phyloP scores from a whole-genome alignment of 345 rosid genomes.

The Sisymbrium irio region DNA sequence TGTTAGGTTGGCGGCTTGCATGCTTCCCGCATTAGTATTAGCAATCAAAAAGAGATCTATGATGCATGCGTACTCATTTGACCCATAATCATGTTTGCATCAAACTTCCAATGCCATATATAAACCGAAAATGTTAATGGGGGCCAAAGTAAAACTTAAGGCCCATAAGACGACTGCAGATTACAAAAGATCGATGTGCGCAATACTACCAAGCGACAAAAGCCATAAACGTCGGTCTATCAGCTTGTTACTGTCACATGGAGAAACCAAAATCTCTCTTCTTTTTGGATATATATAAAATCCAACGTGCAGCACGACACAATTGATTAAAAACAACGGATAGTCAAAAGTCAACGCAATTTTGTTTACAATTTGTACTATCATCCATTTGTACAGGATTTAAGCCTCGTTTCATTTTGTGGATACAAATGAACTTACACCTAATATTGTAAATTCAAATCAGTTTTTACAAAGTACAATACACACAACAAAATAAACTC shows the following conservation, averaged over 20 bases:
- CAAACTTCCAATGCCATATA: neutral
- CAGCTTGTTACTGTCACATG: neutral
- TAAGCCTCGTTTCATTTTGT: neutral
- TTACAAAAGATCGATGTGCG: no score
- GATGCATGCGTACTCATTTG: neutral
- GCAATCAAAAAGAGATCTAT: neutral
- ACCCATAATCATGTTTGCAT: neutral
- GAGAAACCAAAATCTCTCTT: neutral
- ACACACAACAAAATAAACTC: neutral
- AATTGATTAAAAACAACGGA: neutral
- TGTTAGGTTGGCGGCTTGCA: conserved; percentile 29
- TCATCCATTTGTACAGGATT: neutral
- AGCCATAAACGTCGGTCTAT: neutral
- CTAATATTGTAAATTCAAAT: neutral
- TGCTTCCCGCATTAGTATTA: conserved; percentile 25
- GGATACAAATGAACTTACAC: neutral
- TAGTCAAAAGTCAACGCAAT: neutral
- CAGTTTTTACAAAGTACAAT: no score
- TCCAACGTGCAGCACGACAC: neutral
- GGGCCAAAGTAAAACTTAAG: neutral
- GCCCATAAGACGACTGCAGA: neutral
- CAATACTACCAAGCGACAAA: no score
- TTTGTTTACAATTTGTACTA: neutral
- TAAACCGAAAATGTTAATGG: neutral
- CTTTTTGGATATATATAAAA: no score